Conservation (phyloP, 2,329 filamentous ascomycete species). For the Pyricularia sp. region DNA sequence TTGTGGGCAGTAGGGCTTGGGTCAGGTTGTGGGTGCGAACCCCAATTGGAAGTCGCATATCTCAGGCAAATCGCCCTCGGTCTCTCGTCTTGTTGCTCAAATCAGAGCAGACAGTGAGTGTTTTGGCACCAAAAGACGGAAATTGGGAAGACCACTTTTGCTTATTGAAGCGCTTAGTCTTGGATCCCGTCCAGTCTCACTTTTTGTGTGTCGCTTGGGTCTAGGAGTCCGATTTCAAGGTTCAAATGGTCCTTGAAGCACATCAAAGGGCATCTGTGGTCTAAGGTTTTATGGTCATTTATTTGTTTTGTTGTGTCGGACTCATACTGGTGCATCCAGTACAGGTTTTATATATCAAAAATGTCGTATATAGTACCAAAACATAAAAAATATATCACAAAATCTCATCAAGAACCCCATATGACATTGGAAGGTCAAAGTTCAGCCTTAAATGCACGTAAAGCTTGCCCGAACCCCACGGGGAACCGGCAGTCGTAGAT, state of each 20-base stretch:
- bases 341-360: not conserved
- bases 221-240: not conserved
- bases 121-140: not conserved
- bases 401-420: not conserved
- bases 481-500: not conserved
- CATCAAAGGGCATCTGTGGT: not conserved
- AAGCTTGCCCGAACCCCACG: not conserved
- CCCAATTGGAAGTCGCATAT: not conserved
- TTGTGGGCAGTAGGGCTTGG: not conserved
- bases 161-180: not conserved
- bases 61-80: no score
- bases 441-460: not conserved
- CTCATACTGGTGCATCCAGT: not conserved
- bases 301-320: not conserved
- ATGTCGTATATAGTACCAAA: not conserved
- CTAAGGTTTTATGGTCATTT: not conserved
- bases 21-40: not conserved
- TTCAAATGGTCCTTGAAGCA: not conserved
- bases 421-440: not conserved
- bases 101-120: no score
- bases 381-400: not conserved
- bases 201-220: not conserved
- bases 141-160: not conserved
- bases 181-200: not conserved
- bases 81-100: no score